Conservation (phyloP, 768 basidiomycete genomes). For the Pluteus cervinus region DNA sequence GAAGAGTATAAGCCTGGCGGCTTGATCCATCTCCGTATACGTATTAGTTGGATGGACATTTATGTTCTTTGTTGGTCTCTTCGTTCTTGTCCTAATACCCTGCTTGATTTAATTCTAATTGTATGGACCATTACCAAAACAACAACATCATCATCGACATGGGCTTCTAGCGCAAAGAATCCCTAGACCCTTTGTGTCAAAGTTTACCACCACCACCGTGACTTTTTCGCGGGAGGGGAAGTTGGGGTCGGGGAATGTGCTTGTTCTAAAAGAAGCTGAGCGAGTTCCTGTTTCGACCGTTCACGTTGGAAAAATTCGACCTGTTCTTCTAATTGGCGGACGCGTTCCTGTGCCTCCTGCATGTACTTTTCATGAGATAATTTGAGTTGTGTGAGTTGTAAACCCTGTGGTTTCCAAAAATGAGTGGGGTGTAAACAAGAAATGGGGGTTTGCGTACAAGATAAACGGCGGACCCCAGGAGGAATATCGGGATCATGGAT, state of each 20-base stretch:
- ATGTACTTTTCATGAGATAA: constrained; percentile 71
- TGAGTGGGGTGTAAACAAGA: not conserved
- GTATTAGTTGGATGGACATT: not conserved
- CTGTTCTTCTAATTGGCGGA: constrained; percentile 54
- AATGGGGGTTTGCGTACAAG: constrained; percentile 37
- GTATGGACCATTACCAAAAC: too few species aligned
- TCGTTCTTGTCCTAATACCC: not conserved
- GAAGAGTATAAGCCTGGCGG: constrained; percentile 34
- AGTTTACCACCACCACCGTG: constrained; percentile 10
- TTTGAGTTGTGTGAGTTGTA: constrained; percentile 56
- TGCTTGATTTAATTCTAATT: not conserved
- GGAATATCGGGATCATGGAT: constrained; percentile 71
- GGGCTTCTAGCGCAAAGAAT: too few species aligned
- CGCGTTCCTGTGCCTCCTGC: constrained; percentile 48
- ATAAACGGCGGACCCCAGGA: constrained; percentile 77
- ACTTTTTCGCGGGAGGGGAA: constrained; percentile 5
- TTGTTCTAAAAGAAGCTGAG: constrained; percentile 6
- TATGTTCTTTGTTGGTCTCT: not conserved
- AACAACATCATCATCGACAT: constrained; percentile 16
- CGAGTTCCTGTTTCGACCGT: constrained; percentile 12
- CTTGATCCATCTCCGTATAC: too few species aligned
- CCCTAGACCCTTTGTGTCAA: not conserved
- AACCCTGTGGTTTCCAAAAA: constrained; percentile 35
- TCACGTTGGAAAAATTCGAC: constrained; percentile 37
- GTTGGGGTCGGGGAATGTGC: too few species aligned